Percentiles rank a stretch among this genome's conserved stretches.
phyloP scores from a whole-genome alignment of 2,329 filamentous ascomycete species.

The Penicillium sp. region DNA sequence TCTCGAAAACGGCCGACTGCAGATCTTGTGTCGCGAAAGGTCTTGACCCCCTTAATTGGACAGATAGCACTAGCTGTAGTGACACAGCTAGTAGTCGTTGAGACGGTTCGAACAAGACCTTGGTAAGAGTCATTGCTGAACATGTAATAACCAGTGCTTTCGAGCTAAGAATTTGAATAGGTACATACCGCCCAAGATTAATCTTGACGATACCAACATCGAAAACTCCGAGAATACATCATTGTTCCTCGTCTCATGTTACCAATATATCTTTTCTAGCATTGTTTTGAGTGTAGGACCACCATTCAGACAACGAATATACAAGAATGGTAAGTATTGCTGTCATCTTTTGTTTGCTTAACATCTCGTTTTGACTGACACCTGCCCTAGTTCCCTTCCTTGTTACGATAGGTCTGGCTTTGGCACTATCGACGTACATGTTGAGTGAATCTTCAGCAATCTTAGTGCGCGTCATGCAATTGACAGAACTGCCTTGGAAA shows the following conservation, averaged over 20 bases:
- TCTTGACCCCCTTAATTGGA: constrained; percentile 81
- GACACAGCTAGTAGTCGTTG: constrained; percentile 70
- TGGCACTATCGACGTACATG: constrained; percentile 73
- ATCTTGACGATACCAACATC: constrained; percentile 76
- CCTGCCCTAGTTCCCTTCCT: constrained; percentile 69
- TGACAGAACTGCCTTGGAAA: constrained; percentile 68
- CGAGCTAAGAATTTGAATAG: constrained; percentile 35
- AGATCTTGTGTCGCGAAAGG: constrained; percentile 86
- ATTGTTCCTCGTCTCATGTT: constrained; percentile 85
- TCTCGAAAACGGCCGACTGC: constrained; percentile 85
- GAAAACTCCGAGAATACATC: constrained; percentile 91
- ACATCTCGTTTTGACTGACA: constrained; percentile 20
- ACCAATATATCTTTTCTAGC: constrained; percentile 89
- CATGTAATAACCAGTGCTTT: background rate
- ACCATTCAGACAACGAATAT: constrained; percentile 79
- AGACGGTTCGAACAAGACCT: constrained; percentile 69
- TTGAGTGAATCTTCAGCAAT: constrained; percentile 67
- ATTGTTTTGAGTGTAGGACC: constrained; percentile 86
- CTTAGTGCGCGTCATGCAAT: constrained; percentile 73
- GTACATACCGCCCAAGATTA: constrained; percentile 75
- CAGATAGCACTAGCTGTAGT: constrained; percentile 79
- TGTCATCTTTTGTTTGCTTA: constrained; percentile 3
- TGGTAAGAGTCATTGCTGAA: constrained; percentile 55
- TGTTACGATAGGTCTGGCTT: constrained; percentile 65
- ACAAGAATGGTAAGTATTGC: constrained; percentile 65